Base-by-base conservation (phyloP, 129 eudicot species). In the sunflower (Helianthus annuus) region DNA sequence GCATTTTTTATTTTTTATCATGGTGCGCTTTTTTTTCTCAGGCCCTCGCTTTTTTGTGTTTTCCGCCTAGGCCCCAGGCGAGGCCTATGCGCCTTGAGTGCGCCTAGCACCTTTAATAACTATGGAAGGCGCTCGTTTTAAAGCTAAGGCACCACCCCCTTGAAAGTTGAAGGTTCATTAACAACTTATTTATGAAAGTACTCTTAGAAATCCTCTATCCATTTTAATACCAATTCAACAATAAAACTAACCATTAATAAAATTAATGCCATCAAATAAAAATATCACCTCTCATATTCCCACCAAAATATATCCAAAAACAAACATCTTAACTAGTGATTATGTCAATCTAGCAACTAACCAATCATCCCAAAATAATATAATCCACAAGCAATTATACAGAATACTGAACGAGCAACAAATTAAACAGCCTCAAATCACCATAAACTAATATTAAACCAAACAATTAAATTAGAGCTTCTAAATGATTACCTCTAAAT, bases 401-500 rank as follows among this genome's bases (percentile, higher is more conserved):
- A 27, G 32, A 27, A 27, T 27, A 19, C 22, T 19, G 22, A 19
- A 51, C 4, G 17, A 5, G n/a, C 56, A 51, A 51, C 61, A 22
- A 54, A 32, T 51, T 51, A 4, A 32, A 55, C 62, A 69, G 17
- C 17, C 16, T 53, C 16, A 34, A 16, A 55, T 38, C 40, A 51
- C 24, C 11, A 56, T 13, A 22, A 36, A 56, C 5, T 40, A 6
- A 13, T 48, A 62, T 12, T 0, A 56, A 59, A 56, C 4, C 51
- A 57, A 76, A 32, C 29, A 22, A 67, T 51, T 11, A 15, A 8
- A 58, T 42, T 0, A 2, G 60, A 38, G 62, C 3, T 48, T 48
- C 61, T 32, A 59, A 76, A 36, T 67, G 32, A 46, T 54, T 71
- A 64, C 77, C 77, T 78, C 46, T 63, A 86, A 24, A 89, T 69